Evolutionary conservation across 1,139 yeast species (phyloP), one percentile per base, ranked within the genome.

Genomic region (Kazachstania sp.): DNA sequence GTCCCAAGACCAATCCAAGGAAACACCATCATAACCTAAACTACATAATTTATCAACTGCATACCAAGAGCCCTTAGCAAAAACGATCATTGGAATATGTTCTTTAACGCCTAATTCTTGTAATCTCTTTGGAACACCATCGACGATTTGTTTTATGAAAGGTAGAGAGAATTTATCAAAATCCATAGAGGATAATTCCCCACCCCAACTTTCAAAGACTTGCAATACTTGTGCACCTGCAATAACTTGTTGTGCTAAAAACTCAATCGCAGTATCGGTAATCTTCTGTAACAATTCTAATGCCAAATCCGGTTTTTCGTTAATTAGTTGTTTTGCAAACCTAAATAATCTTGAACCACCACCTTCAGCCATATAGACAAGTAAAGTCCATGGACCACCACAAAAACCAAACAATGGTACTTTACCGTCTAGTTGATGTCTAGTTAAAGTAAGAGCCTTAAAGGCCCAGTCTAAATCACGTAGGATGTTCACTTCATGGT

Each of bases 211-310:
- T 63, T 92, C 98, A 63, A 92, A 92, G 31, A 92, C 87, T 68
- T 92, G 98, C 52, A 92, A 73, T 82, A 92, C 88, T 70, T 92
- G 98, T 29, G 97, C 97, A 54, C 98, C 98, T 1, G 98, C 98
- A 55, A 83, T 81, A 44, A 92, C 96, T 68, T 92, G 98, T 59
- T 84, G 86, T 3, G 95, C 95, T 62, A 92, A 75, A 60, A 90
- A 94, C 63, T 92, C 97, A 38, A 90, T 72, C 50, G 97, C 95
- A 38, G 87, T 88, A 54, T 87, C 94, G 19, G 97, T 84, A 54
- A 83, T 81, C 48, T 83, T 83, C 64, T 82, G 86, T 54, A 92
- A 74, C 51, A 92, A 71, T 55, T 71, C 68, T 59, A 86, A 88
- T 3, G 95, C 71, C 48, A 79, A 83, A 50, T 80, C 77, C 29